A percentile compares a stretch with the other conserved stretches of the same genome.
These are phyloP conservation scores for Rhododendron simsii DNA, from an alignment of 148 eudicot genomes.

Conservation along the genomic window DNA sequence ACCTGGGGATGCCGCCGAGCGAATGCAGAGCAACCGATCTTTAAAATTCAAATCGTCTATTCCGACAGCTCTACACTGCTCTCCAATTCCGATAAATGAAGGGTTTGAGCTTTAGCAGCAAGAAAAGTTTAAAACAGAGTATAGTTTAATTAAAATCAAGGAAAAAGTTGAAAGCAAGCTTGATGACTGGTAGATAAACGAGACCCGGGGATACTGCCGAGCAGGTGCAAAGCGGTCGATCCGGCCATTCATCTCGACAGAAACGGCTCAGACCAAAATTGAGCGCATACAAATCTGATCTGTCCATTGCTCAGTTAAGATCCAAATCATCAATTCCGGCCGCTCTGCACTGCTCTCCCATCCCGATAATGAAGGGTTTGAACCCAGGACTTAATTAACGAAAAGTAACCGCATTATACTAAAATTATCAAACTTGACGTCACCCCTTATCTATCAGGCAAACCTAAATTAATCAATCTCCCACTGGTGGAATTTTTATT, in stretches of 20 bases:
- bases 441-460: neutral
- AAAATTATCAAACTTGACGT: neutral
- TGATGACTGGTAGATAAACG: neutral
- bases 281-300: too few relatives aligned
- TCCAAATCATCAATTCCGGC: too few relatives aligned
- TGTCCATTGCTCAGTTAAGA: too few relatives aligned
- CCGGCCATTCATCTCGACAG: too few relatives aligned
- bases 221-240: too few relatives aligned
- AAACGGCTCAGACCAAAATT: too few relatives aligned
- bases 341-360: too few relatives aligned
- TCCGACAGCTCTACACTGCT: too few relatives aligned
- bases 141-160: neutral
- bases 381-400: neutral
- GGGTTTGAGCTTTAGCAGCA: neutral
- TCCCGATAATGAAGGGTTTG: neutral
- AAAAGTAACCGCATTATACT: neutral
- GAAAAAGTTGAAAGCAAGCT: neutral
- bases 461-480: neutral
- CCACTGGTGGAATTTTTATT: neutral
- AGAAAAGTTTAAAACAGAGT: neutral
- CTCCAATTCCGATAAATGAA: neutral
- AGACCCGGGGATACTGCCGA: too few relatives aligned
- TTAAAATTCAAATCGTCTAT: too few relatives aligned
- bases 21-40: too few relatives aligned
- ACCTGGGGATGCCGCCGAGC: too few relatives aligned